Evolutionary conservation across 2,329 filamentous ascomycete species (phyloP), one percentile per base, ranked within the genome.

Genomic region (Alternaria brassicae): DNA sequence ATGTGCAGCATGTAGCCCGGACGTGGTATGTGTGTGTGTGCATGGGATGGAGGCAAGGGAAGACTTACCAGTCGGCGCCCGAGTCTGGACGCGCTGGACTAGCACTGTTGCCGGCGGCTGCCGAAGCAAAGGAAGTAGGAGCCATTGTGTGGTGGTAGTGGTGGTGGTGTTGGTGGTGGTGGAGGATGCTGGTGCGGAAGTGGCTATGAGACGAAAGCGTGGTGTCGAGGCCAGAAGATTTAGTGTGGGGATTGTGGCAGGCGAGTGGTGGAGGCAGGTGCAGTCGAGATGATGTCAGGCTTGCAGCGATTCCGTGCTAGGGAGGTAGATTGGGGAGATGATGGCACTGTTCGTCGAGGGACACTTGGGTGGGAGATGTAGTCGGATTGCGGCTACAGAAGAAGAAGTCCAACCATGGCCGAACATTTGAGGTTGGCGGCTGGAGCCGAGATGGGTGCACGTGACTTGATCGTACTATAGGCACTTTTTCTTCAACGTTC

Each of bases 111-210:
- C 78, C 80, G 60, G 81, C 81, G 17, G 82, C 82, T 57, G 81
- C 81, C 58, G 81, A 83, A 67, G 82, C 82, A 71, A 84, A 84
- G 58, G 81, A 81, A 52, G 81, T 79, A 63, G 81, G 81, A 65
- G 81, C 80, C 81, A 83, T 82, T 50, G 50, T 66, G 63, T 67
- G 39, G 56, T 59, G 56, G 60, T 47, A n/a, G n/a, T n/a, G n/a
- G n/a, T n/a, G n/a, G n/a, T n/a, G n/a, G n/a, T n/a, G n/a, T n/a
- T n/a, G n/a, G n/a, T n/a, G n/a, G 32, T 36, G 8, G 32, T 3
- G n/a, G 51, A 36, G 15, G 56, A 62, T 56, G 65, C 57, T 19
- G 60, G 36, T 59, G 60, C 40, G 64, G 64, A 62, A 63, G 66
- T 44, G 58, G 62, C 67, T 61, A 56, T 63, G 58, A 63, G 67